Conservation (phyloP, 202 grass and related monocot genomes). For the Cymbopogon flexuosus region DNA sequence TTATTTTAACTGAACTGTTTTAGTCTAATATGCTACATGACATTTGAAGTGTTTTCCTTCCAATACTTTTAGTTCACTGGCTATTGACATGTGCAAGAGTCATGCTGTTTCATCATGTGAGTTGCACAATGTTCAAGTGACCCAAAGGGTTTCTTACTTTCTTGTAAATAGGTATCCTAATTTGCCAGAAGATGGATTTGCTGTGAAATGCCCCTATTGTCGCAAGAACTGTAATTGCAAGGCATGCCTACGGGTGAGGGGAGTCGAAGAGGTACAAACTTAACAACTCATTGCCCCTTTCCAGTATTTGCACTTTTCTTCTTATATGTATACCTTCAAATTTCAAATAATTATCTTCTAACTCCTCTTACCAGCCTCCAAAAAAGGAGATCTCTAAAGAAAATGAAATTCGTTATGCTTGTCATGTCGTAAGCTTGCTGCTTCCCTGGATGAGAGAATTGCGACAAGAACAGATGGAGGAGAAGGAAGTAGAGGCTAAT, state of each 20-base stretch:
- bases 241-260: constrained; percentile 45
- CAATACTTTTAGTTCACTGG: neutral
- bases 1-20: neutral
- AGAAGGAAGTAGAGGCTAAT: constrained; percentile 63
- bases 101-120: neutral
- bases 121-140: neutral
- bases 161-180: constrained; percentile 61
- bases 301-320: neutral
- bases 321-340: neutral
- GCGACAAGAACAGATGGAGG: constrained; percentile 45
- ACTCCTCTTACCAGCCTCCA: constrained; percentile 21
- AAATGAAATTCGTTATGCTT: constrained; percentile 43
- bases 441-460: constrained; percentile 68
- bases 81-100: neutral
- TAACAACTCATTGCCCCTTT: constrained; percentile 4
- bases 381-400: constrained; percentile 41
- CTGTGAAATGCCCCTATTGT: constrained; percentile 57
- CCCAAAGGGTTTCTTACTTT: neutral
- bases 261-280: neutral
- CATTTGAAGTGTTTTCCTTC: neutral
- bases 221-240: constrained; percentile 78
- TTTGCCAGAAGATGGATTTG: constrained; percentile 51
- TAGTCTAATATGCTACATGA: neutral
- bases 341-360: neutral
- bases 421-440: constrained; percentile 44